Conservation (phyloP, 306 rosid genomes). For the Cicer pinnatifidum region DNA sequence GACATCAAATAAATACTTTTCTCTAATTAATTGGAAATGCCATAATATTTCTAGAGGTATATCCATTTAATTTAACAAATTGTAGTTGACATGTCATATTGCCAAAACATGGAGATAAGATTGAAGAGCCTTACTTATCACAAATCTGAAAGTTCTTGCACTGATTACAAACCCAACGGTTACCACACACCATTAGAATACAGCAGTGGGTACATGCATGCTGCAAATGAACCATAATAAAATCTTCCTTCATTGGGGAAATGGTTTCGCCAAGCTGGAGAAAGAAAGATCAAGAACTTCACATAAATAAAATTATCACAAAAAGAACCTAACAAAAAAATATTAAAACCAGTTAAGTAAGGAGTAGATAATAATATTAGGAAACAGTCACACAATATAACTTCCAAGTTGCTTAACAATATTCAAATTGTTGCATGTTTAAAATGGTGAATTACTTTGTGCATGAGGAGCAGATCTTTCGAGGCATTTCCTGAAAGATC, state of each 20-base stretch:
- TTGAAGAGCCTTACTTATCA: slow-evolving; percentile 68
- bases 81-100: neutral
- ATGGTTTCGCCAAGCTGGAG: slow-evolving; percentile 97
- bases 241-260: slow-evolving; percentile 97
- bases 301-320: slow-evolving; percentile 31
- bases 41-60: neutral
- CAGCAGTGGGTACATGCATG: slow-evolving; percentile 83
- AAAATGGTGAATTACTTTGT: slow-evolving; percentile 68
- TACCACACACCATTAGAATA: slow-evolving; percentile 84
- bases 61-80: neutral
- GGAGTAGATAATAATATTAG: neutral
- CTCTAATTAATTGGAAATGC: neutral
- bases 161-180: slow-evolving; percentile 84
- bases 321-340: neutral
- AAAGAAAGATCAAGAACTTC: slow-evolving; percentile 40
- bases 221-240: slow-evolving; percentile 98
- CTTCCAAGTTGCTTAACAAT: neutral
- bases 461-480: slow-evolving; percentile 96
- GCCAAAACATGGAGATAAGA: slow-evolving; percentile 34
- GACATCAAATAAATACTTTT: slow-evolving; percentile 23
- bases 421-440: slow-evolving; percentile 9
- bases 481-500: slow-evolving; percentile 96
- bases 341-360: neutral
- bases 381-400: neutral
- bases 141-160: slow-evolving; percentile 96